Evolutionary conservation across 768 basidiomycete species (phyloP), one percentile per base, ranked within the genome.

Genomic region (Pilatotrama ljubarskyi): DNA sequence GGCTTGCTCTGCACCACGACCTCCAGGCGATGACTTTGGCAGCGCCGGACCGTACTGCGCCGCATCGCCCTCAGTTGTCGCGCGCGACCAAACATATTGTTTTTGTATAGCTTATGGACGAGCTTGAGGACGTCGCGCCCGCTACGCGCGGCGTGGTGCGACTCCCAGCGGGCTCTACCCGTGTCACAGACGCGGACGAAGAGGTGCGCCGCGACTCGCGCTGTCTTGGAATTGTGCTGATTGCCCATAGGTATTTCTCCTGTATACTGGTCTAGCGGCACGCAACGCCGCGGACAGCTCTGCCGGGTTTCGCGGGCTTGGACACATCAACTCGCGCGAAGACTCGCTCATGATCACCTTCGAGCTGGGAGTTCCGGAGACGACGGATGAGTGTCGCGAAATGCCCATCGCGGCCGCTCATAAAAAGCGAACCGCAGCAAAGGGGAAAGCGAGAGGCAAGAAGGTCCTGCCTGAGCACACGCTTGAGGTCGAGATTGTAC

Each of bases 161-260:
- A 6, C 51, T 76, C 1, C 73, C 76, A 0, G n/a, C 55, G 14
- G 58, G 42, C 13, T 60, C 72, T 2, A 64, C 57, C 5, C 70
- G 58, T 3, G 79, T 92, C 26, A 69, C 69, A 2, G 88, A 92
- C 65, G 82, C 84, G 18, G 90, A 91, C 41, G 90, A 93, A 73
- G 91, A 92, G 79, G 89, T 86, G 60, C 37, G 68, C 49, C 26
- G 15, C 18, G 20, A 25, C 38, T n/a, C 20, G 13, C 29, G 8
- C 7, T 38, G 44, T n/a, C 47, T 35, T 56, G 22, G 36, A 51
- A 58, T 46, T 9, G 6, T 59, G 49, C 5, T 38, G 41, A 15
- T 29, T 52, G 18, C 51, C 38, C 13, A 29, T 26, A 80, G 74
- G 72, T 78, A 8, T 78, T 80, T 51, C 65, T 80, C 2, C 71